Base-by-base conservation (phyloP, 371 early-diverging fungal genomes). In the Mortierella sp. region DNA sequence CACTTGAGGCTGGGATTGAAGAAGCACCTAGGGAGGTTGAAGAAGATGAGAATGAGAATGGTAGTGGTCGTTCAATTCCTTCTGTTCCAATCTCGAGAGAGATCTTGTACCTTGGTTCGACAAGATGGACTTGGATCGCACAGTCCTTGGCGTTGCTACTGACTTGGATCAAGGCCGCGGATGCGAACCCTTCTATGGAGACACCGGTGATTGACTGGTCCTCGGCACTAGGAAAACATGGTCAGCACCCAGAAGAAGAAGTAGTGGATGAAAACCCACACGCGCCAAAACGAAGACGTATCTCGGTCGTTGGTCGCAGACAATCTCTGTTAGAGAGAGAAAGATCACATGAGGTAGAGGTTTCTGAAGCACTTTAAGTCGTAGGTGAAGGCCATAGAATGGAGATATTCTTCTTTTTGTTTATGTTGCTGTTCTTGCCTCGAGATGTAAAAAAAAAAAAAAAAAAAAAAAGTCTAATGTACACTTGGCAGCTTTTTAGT, bases 71-170 rank as follows among this genome's bases (percentile, higher is more conserved):
- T 6, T 51, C 60, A 0, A 62, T 75, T 0, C 66, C 75, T 0
- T 75, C 75, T 0, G 6, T 59, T 6, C 66, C 69, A 0, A 62
- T 68, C 23, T 44, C 65, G 1, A 57, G 66, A 0, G 28, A 47
- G n/a, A 65, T 66, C 18, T 52, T 77, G 37, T 77, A 72, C 46
- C 48, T 77, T 25, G 77, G 77, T 5, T 45, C 50, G 1, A 56
- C 26, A 18, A 68, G 77, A 37, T 77, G 77, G 77, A 68, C 53
- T 2, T 77, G 77, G 77, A 62, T 77, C 28, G 68, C 66, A 0
- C 72, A 70, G 18, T 71, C 77, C 14, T 18, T 77, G 43, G 37
- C 50, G 2, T 52, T 61, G 7, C 57, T 77, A 19, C 2, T 77
- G 25, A 53, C 60, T 0, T 77, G 77, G 77, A 66, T 77, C 21